phyloP scores from a whole-genome alignment of 1,139 yeast genomes.

The Taiozyma onychis region DNA sequence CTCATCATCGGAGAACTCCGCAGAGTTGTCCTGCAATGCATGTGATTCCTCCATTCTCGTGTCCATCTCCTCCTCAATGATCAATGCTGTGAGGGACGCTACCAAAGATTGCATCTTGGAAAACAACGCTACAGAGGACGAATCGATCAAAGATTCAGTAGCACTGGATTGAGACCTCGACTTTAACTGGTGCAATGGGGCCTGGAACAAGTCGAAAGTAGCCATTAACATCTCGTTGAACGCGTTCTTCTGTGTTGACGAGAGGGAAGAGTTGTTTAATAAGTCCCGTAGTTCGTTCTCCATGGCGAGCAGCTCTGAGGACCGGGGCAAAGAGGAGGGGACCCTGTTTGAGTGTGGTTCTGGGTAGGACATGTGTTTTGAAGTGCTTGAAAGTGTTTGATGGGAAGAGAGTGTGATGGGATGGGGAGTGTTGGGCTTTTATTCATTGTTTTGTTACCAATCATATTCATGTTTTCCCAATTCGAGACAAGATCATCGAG shows the following conservation, averaged over 20 bases:
- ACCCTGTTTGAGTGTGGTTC: background rate
- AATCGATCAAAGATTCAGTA: conserved; percentile 22
- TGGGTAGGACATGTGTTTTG: too few species aligned
- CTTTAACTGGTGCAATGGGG: conserved; percentile 10
- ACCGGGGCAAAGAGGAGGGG: conserved; percentile 15
- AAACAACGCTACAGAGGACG: conserved; percentile 21
- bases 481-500: background rate
- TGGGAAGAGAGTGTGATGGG: background rate
- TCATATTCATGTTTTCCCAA: background rate
- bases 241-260: conserved; percentile 13
- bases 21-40: background rate
- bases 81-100: conserved; percentile 24
- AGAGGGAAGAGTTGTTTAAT: conserved; percentile 14
- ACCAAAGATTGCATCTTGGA: conserved; percentile 27
- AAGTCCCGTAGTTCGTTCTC: conserved; percentile 23
- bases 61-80: conserved; percentile 22
- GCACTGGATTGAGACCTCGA: background rate
- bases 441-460: background rate
- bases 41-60: conserved; percentile 1
- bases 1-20: conserved; percentile 20
- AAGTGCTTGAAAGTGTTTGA: background rate
- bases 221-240: conserved; percentile 16
- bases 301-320: conserved; percentile 24
- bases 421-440: background rate
- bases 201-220: conserved; percentile 25